These are phyloP conservation scores for Peronospora destructor DNA, from an alignment of 352 stramenopile genomes.

Conservation along the genomic window DNA sequence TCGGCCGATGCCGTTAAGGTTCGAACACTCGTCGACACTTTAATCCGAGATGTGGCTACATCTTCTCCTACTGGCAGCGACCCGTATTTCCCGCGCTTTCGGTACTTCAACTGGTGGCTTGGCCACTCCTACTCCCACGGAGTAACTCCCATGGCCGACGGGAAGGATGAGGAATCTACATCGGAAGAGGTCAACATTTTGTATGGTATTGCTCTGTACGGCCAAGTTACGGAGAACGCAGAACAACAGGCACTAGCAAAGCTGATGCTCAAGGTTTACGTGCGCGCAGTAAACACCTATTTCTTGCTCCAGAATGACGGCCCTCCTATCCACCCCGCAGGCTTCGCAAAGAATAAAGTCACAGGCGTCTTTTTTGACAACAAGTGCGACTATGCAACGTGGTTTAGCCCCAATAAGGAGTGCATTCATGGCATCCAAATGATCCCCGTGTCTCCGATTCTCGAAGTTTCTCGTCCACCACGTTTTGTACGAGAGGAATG, in stretches of 20 bases:
- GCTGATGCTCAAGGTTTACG: slow-evolving; percentile 55
- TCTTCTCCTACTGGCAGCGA: slow-evolving; percentile 23
- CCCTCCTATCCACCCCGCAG: slow-evolving; percentile 36
- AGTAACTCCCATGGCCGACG: slow-evolving; percentile 61
- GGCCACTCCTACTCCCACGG: slow-evolving; percentile 66
- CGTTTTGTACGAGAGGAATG: slow-evolving; percentile 57
- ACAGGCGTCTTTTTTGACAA: slow-evolving; percentile 72
- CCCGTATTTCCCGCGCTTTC: slow-evolving; percentile 50
- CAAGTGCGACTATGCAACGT: slow-evolving; percentile 69
- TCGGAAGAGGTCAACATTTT: slow-evolving; percentile 69
- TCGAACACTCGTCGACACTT: slow-evolving; percentile 36
- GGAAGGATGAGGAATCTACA: slow-evolving; percentile 65
- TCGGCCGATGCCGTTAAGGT: slow-evolving; percentile 33
- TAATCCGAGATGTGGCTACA: slow-evolving; percentile 49
- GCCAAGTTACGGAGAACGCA: slow-evolving; percentile 38
- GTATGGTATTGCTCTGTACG: slow-evolving; percentile 51
- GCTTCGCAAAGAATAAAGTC: slow-evolving; percentile 61
- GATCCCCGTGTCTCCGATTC: slow-evolving; percentile 54
- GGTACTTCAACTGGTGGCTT: slow-evolving; percentile 58
- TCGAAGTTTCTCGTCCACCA: slow-evolving; percentile 31
- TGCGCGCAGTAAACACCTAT: slow-evolving; percentile 56
- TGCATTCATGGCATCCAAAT: slow-evolving; percentile 79
- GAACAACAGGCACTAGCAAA: slow-evolving; percentile 34
- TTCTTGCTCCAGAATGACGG: slow-evolving; percentile 48
- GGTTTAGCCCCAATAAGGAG: slow-evolving; percentile 66